Evolutionary conservation across 257 asterid species (phyloP).

Genomic region (Salvia hispanica): DNA sequence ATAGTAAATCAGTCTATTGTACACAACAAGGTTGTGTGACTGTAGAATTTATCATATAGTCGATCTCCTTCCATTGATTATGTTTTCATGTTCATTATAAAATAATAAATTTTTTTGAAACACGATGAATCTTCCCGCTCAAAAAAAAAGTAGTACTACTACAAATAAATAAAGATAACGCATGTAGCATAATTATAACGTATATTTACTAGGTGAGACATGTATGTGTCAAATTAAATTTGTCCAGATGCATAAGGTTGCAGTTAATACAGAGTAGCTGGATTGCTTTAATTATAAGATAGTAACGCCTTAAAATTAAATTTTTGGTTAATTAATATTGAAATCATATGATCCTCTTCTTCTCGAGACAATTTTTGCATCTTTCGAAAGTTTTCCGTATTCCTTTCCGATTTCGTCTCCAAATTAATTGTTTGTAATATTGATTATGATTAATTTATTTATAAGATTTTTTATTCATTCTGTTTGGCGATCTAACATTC

Average conservation of each 20-base stretch:
- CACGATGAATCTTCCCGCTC: background rate
- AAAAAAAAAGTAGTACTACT: background rate
- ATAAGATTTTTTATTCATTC: constrained; percentile 21
- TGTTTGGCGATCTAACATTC: constrained; percentile 39
- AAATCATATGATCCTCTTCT: constrained; percentile 14
- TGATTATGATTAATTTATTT: background rate
- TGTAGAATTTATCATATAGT: too few relatives aligned
- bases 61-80: too few relatives aligned
- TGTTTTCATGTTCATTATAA: background rate
- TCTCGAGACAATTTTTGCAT: constrained; percentile 9
- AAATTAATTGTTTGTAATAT: constrained; percentile 19
- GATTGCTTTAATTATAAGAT: constrained; percentile 6
- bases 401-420: constrained; percentile 30
- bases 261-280: constrained; percentile 35
- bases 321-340: constrained; percentile 23
- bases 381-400: constrained; percentile 17
- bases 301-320: constrained; percentile 28
- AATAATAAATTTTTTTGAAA: too few relatives aligned
- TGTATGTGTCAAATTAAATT: background rate
- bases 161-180: background rate
- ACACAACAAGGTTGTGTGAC: too few relatives aligned
- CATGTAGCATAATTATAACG: background rate
- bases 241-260: constrained; percentile 2
- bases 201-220: background rate
- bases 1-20: too few relatives aligned